phyloP scores from a whole-genome alignment of 2,329 filamentous ascomycete genomes.

The Aureobasidium subglaciale region DNA sequence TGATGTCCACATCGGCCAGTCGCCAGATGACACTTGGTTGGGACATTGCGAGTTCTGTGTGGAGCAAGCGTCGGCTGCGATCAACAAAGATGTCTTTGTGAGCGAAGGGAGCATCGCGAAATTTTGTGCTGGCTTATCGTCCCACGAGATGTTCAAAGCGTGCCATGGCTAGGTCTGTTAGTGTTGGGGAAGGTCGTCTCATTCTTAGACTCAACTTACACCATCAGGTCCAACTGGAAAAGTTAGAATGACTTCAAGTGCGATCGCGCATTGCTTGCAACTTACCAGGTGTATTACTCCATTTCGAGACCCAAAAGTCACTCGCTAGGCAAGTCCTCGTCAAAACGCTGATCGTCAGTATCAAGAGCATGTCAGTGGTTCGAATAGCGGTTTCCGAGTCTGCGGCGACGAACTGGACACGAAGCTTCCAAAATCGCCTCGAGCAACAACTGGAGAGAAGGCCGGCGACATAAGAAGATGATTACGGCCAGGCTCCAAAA shows the following conservation, averaged over 20 bases:
- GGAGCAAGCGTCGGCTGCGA: constrained; percentile 1
- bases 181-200: neutral
- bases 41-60: neutral
- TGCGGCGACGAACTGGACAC: no score
- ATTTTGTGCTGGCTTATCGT: neutral
- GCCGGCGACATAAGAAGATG: neutral
- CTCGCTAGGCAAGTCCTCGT: neutral
- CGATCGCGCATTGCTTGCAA: neutral
- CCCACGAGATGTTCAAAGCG: neutral
- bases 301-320: constrained; percentile 1
- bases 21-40: neutral
- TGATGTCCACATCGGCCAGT: constrained; percentile 7
- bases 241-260: neutral
- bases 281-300: constrained; percentile 3
- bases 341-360: neutral
- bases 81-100: neutral
- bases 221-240: constrained; percentile 3
- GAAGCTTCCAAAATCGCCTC: no score
- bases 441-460: no score
- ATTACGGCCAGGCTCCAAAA: neutral
- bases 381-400: no score
- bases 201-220: no score
- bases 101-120: constrained; percentile 7
- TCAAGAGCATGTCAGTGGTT: neutral
- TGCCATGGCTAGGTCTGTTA: neutral